These are phyloP conservation scores for Hamamelis virginiana DNA, from an alignment of 164 flowering plant genomes.

Conservation along the genomic window DNA sequence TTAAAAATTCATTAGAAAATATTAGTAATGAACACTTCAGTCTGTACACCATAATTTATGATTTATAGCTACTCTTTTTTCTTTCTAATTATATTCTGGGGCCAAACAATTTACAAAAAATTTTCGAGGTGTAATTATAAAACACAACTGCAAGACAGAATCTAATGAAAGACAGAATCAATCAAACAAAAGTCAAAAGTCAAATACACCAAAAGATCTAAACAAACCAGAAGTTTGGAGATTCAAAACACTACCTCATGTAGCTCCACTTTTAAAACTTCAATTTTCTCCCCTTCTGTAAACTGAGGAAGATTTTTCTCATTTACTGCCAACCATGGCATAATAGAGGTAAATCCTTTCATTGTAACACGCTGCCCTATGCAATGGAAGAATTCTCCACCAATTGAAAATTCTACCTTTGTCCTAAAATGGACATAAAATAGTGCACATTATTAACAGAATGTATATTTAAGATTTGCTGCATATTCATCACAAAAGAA, in stretches of 20 bases:
- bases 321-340: slow-evolving; percentile 92
- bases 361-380: slow-evolving; percentile 54
- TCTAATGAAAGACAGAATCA: not conserved
- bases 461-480: not conserved
- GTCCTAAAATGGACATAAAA: slow-evolving; percentile 45
- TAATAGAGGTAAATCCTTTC: slow-evolving; percentile 79
- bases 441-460: not conserved
- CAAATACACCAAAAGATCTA: not conserved
- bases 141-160: not conserved
- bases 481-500: too few species aligned
- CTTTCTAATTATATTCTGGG: too few species aligned
- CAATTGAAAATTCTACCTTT: slow-evolving; percentile 68
- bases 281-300: slow-evolving; percentile 62
- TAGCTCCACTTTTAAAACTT: slow-evolving; percentile 68
- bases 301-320: slow-evolving; percentile 83
- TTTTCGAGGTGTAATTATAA: not conserved
- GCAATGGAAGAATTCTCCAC: slow-evolving; percentile 75
- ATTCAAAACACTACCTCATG: slow-evolving; percentile 56
- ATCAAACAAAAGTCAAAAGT: not conserved
- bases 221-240: not conserved
- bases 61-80: not conserved
- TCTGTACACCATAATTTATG: not conserved
- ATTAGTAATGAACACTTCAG: not conserved
- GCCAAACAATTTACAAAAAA: too few species aligned
- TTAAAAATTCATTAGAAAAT: not conserved